Conservation (phyloP, 306 rosid genomes). For the Medicago arabica region DNA sequence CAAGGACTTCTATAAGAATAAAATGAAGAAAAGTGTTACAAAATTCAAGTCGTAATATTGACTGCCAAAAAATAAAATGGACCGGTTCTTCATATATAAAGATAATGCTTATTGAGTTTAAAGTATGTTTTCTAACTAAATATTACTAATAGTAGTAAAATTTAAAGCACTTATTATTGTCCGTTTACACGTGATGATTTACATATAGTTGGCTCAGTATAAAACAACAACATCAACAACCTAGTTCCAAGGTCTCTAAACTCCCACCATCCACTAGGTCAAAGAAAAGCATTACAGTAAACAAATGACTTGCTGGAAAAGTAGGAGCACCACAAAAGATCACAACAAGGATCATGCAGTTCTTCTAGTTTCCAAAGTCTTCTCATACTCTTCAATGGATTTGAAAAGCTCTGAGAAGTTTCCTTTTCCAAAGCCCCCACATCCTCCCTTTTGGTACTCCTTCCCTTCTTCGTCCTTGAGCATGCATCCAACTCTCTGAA, state of each 20-base stretch:
- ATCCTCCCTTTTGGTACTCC: slow-evolving; percentile 82
- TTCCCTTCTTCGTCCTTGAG: slow-evolving; percentile 76
- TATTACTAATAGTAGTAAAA: not conserved
- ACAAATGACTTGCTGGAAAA: not conserved
- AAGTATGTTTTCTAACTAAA: not conserved
- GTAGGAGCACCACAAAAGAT: not conserved
- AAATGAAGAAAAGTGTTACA: too few species aligned
- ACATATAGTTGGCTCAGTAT: not conserved
- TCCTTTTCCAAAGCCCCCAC: slow-evolving; percentile 98
- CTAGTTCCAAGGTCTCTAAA: not conserved
- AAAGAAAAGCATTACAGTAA: not conserved
- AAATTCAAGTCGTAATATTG: too few species aligned
- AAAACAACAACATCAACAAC: not conserved
- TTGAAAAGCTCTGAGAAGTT: slow-evolving; percentile 97
- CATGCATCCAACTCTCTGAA: slow-evolving; percentile 96
- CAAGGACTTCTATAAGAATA: too few species aligned
- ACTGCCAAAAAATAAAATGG: too few species aligned
- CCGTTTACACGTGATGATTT: not conserved
- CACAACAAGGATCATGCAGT: slow-evolving; percentile 16
- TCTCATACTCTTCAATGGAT: slow-evolving; percentile 94
- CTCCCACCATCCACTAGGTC: not conserved
- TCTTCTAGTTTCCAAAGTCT: slow-evolving; percentile 69
- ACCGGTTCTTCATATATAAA: not conserved
- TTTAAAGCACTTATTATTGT: not conserved
- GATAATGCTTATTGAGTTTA: not conserved